Percentiles rank a stretch among this genome's conserved stretches.
These are phyloP conservation scores for Ampelomyces quisqualis DNA, from an alignment of 2,329 filamentous ascomycete genomes.

Conservation along the genomic window DNA sequence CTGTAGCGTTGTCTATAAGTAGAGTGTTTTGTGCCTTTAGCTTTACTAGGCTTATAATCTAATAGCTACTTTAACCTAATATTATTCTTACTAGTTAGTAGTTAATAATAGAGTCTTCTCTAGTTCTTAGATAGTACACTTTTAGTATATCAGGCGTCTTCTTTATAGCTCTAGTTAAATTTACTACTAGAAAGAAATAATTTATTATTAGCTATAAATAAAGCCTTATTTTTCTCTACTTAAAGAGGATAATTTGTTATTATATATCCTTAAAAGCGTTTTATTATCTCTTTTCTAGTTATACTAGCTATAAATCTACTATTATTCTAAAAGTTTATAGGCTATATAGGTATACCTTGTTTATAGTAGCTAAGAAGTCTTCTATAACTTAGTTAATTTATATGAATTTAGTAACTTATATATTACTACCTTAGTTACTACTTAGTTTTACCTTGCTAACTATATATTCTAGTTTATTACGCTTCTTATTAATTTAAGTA, in stretches of 20 bases:
- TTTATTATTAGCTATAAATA: neutral
- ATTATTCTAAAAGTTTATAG: neutral
- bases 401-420: neutral
- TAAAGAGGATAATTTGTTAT: neutral
- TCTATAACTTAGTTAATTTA: neutral
- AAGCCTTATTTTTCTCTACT: neutral
- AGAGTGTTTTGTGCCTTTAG: neutral
- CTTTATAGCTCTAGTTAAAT: neutral
- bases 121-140: neutral
- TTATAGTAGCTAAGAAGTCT: constrained; percentile 1
- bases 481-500: constrained; percentile 1
- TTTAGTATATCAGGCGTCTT: neutral
- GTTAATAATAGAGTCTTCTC: neutral
- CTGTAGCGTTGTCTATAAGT: neutral
- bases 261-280: constrained; percentile 1
- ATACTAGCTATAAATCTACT: neutral
- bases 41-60: neutral
- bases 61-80: neutral
- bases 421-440: neutral
- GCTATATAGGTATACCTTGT: neutral
- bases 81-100: neutral
- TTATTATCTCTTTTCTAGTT: neutral
- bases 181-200: neutral
- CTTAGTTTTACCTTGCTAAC: neutral
- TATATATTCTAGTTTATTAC: neutral